Evolutionary conservation across 2,329 filamentous ascomycete species (phyloP), one percentile per base, ranked within the genome.

Genomic region (Huntiella moniliformis): DNA sequence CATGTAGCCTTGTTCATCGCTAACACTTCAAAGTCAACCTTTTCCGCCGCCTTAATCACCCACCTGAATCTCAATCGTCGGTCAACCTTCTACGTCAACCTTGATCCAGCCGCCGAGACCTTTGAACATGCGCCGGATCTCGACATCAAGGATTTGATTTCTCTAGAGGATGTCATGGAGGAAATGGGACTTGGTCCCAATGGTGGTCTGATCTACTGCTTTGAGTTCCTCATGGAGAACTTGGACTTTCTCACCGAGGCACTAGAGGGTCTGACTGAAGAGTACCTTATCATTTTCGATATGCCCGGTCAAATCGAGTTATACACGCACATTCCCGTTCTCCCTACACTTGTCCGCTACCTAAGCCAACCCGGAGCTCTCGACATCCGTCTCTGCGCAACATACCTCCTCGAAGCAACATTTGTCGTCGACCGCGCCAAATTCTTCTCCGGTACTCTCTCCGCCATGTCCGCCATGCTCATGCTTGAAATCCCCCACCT

Each of bases 221-320:
- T 95, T 63, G 87, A 95, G 63, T 94, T 92, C 60, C 74, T 95
- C 39, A 77, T 94, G 59, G 83, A 94, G 60, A 94, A 95, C 59
- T 77, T 94, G 52, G 86, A 94, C 63, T 95, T 91, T 63, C 67
- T 95, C 42, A 83, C 82, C 40, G 82, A 92, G 52, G 77, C 82
- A 13, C 75, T 95, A 47, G 85, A 93, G 55, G 73, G 77, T 37
- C 68, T 93, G 47, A 88, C 84, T 7, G 91, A 98, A 56, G 91
- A 96, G 56, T 95, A 94, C 61, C 73, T 98, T 52, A 93, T 96
- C 61, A 82, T 98, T 52, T 86, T 98, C 64, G 91, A 98, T 64
- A 95, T 96, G 82, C 91, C 91, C 0, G 91, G 91, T 48, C 91
- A 98, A 66, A 96, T 98, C 61, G 91, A 98, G 65, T 75, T 98